Base-by-base conservation (phyloP, 805 yeast species). In the Candida insectorum region DNA sequence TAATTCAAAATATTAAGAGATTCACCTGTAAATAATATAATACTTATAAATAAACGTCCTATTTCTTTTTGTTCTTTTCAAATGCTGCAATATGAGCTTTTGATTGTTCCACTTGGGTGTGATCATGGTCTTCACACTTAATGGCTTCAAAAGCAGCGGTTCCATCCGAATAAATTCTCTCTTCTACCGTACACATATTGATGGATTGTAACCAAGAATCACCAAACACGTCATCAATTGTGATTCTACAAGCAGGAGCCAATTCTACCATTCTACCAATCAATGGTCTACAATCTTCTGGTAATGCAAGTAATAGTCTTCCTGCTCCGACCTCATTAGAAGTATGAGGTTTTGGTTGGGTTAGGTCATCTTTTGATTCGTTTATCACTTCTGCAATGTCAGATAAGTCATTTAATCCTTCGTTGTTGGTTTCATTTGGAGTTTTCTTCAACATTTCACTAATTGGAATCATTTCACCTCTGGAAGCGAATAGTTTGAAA, bases 71-170 rank as follows among this genome's bases (percentile, higher is more conserved):
- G 54, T 80, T 85, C 68, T 80, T 85, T 54, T 89, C 97, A 45
- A 89, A 72, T 39, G 89, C 82, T 8, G 97, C 96, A 62, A 89
- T 89, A 57, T 89, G 97, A 0, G 97, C 97, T 48, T 86, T 95
- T 40, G 86, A 80, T 55, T 85, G 95, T 47, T 88, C 96, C 31
- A 89, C 97, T 44, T 76, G 77, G 2, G 96, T 86, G 55, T 89
- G 97, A 21, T 71, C 71, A 54, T 89, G 97, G 49, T 78, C 80
- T 6, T 65, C 58, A 14, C 79, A 76, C 21, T 60, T 60, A 26
- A 56, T 48, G 6, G 62, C 65, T 24, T 55, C 64, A 50, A 53
- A 58, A 4, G 15, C 22, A 33, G 64, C 57, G 24, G 64, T 37
- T 10, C 61, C 52, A 16, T 64, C 66, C 28, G 62, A 58, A 14